A percentile compares a stretch with the other conserved stretches of the same genome.
These are phyloP conservation scores for Solanum verrucosum DNA, from an alignment of 257 asterid genomes.

Conservation along the genomic window DNA sequence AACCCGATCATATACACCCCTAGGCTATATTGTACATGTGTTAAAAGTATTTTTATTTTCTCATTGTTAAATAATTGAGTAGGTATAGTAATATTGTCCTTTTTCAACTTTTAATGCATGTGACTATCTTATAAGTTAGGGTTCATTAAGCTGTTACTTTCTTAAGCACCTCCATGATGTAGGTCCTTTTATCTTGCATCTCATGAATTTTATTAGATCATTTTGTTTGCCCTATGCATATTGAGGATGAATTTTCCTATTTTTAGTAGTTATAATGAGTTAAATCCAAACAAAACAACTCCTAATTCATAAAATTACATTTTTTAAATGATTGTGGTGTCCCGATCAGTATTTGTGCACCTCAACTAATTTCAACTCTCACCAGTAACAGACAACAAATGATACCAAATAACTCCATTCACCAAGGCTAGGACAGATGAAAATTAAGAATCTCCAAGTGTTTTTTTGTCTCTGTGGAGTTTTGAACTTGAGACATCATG, in stretches of 20 bases:
- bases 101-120: neutral
- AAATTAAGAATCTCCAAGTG: no score
- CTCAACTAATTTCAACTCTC: no score
- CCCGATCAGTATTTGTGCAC: accelerated
- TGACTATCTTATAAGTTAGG: neutral
- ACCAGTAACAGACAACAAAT: neutral
- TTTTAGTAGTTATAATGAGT: neutral
- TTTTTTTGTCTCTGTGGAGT: accelerated
- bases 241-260: neutral
- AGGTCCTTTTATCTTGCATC: neutral
- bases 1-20: no score
- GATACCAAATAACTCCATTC: neutral
- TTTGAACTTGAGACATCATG: no score
- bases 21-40: neutral
- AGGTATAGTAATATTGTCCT: neutral
- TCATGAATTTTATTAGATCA: neutral
- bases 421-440: neutral
- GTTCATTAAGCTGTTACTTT: neutral
- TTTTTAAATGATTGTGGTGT: neutral
- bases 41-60: neutral
- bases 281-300: neutral
- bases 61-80: neutral
- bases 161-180: neutral
- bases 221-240: neutral
- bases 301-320: neutral